Evolutionary conservation across 2,329 filamentous ascomycete genomes (phyloP), one percentile per base, ranked within the genome.

Genomic region (Phialophora verrucosa): DNA sequence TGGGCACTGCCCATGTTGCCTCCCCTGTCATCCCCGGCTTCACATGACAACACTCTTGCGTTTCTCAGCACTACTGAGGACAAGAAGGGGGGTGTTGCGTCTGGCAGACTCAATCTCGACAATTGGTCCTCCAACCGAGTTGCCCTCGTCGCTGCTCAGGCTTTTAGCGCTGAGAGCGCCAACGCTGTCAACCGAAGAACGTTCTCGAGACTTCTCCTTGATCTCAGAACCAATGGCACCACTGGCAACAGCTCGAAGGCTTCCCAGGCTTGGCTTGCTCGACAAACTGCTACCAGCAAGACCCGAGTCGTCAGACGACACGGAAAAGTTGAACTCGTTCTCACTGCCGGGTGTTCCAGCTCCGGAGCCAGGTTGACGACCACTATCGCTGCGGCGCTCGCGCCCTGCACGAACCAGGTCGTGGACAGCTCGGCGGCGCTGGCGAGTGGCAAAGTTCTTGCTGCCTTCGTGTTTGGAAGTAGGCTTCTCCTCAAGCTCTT

Each of bases 391-490:
- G 64, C 94, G 92, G 66, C 95, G 91, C 75, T 93, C 92, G 69
- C 95, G 86, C 17, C 94, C 93, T 62, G 94, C 94, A 71, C 91
- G 91, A 68, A 97, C 91, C 58, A 99, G 86, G 76, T 93, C 97
- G 82, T 93, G 89, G 53, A 99, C 89, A 29, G 95, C 95, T 73
- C 91, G 93, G 70, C 94, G 92, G 67, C 95, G 92, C 75, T 96
- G 93, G 68, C 95, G 93, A 63, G 93, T 89, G 11, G 91, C 91
- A 80, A 99, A 99, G 83, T 99, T 99, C 87, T 97, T 83, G 88
- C 94, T 97, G 27, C 94, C 95, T 78, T 98, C 94, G 70, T 94
- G 88, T 81, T 93, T 97, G 72, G 92, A 89, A 8, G 94, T 98
- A 1, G 95, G 95, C 80, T 93, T 95, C 23, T 90, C 86, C 75